Conservation (phyloP, 148 eudicot species). For the Cornus controversa region DNA sequence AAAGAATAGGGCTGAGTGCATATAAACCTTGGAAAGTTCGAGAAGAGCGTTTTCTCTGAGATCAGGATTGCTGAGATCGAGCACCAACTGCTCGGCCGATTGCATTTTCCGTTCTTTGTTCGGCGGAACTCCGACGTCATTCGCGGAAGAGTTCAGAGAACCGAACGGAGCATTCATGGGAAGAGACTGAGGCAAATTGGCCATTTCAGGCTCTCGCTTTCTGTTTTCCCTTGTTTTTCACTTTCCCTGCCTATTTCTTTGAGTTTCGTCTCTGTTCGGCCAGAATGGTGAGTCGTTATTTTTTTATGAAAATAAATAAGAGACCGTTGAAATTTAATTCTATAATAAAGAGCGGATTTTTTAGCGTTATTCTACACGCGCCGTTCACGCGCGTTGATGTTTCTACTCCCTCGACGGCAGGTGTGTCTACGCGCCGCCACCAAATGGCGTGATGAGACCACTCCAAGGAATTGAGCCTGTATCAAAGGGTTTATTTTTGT, state of each 20-base stretch:
- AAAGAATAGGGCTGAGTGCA: not conserved
- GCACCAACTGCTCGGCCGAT: slow-evolving; percentile 74
- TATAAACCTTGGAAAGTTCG: slow-evolving; percentile 77
- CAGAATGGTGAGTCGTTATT: not conserved
- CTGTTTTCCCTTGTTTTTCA: not conserved
- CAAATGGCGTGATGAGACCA: too few relatives aligned
- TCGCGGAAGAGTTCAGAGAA: slow-evolving; percentile 26
- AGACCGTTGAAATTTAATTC: too few relatives aligned
- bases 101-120: slow-evolving; percentile 69
- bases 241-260: not conserved
- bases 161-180: slow-evolving; percentile 41
- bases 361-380: too few relatives aligned
- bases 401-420: too few relatives aligned
- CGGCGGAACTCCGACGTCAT: slow-evolving; percentile 23
- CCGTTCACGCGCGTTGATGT: too few relatives aligned
- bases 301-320: too few relatives aligned
- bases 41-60: slow-evolving; percentile 89
- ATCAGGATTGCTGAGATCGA: slow-evolving; percentile 83
- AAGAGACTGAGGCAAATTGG: slow-evolving; percentile 50
- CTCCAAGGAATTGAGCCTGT: too few relatives aligned
- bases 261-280: not conserved
- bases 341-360: too few relatives aligned
- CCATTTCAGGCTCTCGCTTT: slow-evolving; percentile 24
- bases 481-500: too few relatives aligned
- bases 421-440: too few relatives aligned